phyloP scores from a whole-genome alignment of 192 early-diverging fungal genomes.

The Oehlia diaphana region DNA sequence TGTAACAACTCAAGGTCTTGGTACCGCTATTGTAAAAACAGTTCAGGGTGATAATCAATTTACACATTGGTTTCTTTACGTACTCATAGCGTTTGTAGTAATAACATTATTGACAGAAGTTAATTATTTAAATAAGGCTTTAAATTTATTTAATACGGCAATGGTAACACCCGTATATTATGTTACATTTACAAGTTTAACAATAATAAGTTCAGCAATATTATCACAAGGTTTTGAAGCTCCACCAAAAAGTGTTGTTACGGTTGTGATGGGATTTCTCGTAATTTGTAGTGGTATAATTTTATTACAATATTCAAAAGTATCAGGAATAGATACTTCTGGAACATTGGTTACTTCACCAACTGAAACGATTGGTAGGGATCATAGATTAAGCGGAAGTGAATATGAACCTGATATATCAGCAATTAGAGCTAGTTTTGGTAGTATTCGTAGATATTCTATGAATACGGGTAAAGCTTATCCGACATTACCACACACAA shows the following conservation, averaged over 20 bases:
- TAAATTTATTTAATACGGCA: conserved; percentile 70
- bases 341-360: not conserved
- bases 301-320: conserved; percentile 51
- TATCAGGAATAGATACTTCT: not conserved
- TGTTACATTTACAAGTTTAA: conserved; percentile 71
- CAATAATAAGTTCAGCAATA: conserved; percentile 63
- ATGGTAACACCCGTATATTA: conserved; percentile 78
- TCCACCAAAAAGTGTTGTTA: conserved; percentile 36
- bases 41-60: conserved; percentile 59
- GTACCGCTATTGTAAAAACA: conserved; percentile 62
- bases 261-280: conserved; percentile 59
- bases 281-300: conserved; percentile 63
- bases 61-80: conserved; percentile 67
- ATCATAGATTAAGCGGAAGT: not conserved
- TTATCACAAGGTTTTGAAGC: conserved; percentile 65
- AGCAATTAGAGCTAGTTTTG: conserved; percentile 27
- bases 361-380: not conserved
- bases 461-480: not conserved
- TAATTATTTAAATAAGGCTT: conserved; percentile 71
- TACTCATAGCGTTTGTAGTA: conserved; percentile 57
- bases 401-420: conserved; percentile 14
- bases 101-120: conserved; percentile 58
- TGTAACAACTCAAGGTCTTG: conserved; percentile 66
- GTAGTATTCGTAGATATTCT: conserved; percentile 29
- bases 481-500: not conserved